Evolutionary conservation across 768 basidiomycete species (phyloP), one percentile per base, ranked within the genome.

Genomic region (Suillus brevipes): DNA sequence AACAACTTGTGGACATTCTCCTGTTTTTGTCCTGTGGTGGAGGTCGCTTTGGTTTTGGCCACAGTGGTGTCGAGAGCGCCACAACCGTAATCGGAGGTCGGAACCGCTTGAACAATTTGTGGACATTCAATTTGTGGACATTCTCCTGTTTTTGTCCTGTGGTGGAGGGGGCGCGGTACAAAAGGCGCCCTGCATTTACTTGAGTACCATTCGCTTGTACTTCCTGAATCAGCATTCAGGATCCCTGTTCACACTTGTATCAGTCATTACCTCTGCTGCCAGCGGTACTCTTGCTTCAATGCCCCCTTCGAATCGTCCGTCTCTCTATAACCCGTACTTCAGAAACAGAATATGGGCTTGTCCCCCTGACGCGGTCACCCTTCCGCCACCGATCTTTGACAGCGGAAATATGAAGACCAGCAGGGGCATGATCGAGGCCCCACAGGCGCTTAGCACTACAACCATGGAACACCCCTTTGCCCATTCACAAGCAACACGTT

Each of bases 41-140:
- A 55, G 31, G 13, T 31, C 4, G 31, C 31, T 31, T 74, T 77
- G 67, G 59, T 70, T 77, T 75, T 75, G 68, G 74, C 49, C 56
- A 36, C 40, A 37, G 57, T 60, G 55, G 14, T 71, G 66, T 77
- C 55, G 53, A 34, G 58, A 43, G 56, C 58, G 55, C 23, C 37
- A 59, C 62, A 61, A 65, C 34, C 49, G 53, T 40, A 25, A 66
- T 36, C 67, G 36, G 49, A 47, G 57, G 67, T 60, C 76, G 72
- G 73, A 69, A 53, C 70, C 45, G 20, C 34, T 62, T 64, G 58
- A 49, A 53, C 45, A 55, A 53, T 16, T 60, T 63, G 53, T 65
- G 9, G n/a, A 61, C 36, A 36, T 64, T 50, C 45, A 55, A 53
- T 16, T 60, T 63, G 53, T 65, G 9, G n/a, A 61, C 36, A 36